Evolutionary conservation across 441 rosid species (phyloP), one percentile per base, ranked within the genome.

Genomic region (Gossypium schwendimanii): DNA sequence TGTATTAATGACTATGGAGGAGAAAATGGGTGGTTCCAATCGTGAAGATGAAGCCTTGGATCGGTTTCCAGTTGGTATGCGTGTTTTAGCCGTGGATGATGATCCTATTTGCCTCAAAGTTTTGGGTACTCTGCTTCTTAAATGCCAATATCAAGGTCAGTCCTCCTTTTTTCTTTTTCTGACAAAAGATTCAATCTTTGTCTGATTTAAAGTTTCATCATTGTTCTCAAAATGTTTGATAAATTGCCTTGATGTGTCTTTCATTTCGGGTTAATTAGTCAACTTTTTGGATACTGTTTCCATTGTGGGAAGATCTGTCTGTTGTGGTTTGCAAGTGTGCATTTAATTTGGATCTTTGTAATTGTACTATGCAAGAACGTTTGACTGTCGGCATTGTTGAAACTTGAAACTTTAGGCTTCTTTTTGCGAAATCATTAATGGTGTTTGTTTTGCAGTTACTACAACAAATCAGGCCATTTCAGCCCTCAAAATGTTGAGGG

Each of bases 31-130:
- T 60, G 50, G 73, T 72, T 55, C 41, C 47, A 78, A 31, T 12
- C 59, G 68, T 67, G 83, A 76, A 69, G 90, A 82, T 36, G 80
- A 76, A 1, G 72, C 65, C 60, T 26, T 3, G 26, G 87, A 88
- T 45, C 70, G 73, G 74, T 89, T 92, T 73, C 98, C 98, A 0
- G 77, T 79, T 21, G 94, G 93, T 39, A 85, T 95, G 94, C 89
- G 96, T 31, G 92, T 95, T 50, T 80, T 95, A 44, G 99, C 98
- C 10, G 99, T 95, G 47, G 99, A 95, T 71, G 99, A 95, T 63
- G 91, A 89, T 83, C 89, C 90, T 36, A 85, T 82, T 60, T 92
- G 94, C 80, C 97, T 95, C 65, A 83, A 81, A 70, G 78, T 86
- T 67, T 76, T 95, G 54, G 99, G 88, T 70, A 86, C 20, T 76